Percentiles rank a stretch among this genome's conserved stretches.
These are phyloP conservation scores for Wickerhamomyces sydowiorum DNA, from an alignment of 805 yeast genomes.

Conservation along the genomic window DNA sequence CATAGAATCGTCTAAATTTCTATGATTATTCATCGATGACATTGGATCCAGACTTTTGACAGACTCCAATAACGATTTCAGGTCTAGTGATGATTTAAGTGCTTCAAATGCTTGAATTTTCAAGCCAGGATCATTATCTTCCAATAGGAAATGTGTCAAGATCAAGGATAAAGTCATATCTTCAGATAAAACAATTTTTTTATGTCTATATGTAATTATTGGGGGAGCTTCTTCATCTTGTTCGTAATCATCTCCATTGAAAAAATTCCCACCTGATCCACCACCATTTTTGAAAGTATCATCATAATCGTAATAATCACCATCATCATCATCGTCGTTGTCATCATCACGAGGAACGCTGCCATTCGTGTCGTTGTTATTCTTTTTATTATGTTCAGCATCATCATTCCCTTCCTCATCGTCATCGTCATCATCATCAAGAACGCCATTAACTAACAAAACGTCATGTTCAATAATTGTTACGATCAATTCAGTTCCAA, in stretches of 20 bases:
- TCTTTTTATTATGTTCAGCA: conserved; percentile 1
- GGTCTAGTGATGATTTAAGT: conserved; percentile 64
- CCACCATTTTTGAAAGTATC: conserved; percentile 5
- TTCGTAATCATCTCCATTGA: conserved; percentile 8
- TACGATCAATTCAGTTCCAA: conserved; percentile 78
- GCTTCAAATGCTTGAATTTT: conserved; percentile 85
- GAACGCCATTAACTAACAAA: conserved; percentile 38
- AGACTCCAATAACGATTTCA: conserved; percentile 22
- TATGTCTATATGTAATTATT: not conserved
- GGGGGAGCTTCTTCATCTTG: conserved; percentile 19
- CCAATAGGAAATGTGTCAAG: conserved; percentile 52
- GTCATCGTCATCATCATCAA: conserved; percentile 9
- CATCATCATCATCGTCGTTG: conserved; percentile 7
- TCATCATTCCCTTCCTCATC: conserved; percentile 2
- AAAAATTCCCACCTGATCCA: conserved; percentile 10
- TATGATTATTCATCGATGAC: conserved; percentile 4
- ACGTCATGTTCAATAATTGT: conserved; percentile 83
- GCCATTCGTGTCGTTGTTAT: not conserved
- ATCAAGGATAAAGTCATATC: conserved; percentile 56
- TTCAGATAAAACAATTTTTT: conserved; percentile 29
- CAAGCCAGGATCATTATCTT: conserved; percentile 64
- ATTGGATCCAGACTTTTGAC: conserved; percentile 2
- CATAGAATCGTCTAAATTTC: conserved; percentile 19
- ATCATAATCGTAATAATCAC: conserved; percentile 4
- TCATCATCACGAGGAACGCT: not conserved